Evolutionary conservation across 2,329 filamentous ascomycete species (phyloP).

Genomic region (Stagonosporopsis vannaccii): DNA sequence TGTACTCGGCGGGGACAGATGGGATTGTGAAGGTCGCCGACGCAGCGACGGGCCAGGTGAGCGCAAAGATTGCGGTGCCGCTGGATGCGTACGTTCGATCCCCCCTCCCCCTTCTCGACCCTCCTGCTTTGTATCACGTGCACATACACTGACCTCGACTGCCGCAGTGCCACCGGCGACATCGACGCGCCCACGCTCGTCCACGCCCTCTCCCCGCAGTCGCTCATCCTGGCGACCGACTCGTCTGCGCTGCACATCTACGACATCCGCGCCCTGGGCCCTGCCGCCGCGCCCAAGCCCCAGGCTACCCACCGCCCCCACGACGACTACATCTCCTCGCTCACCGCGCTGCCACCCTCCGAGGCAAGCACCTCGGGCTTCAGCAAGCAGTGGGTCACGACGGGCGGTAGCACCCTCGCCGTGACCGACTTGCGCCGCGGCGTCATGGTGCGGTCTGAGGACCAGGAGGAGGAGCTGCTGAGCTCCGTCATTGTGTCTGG

Average conservation of each 20-base stretch:
- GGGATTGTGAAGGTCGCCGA: conserved; percentile 69
- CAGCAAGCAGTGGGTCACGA: conserved; percentile 94
- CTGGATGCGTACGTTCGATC: conserved; percentile 43
- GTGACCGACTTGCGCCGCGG: conserved; percentile 88
- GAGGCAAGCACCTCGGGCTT: conserved; percentile 85
- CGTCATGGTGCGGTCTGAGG: conserved; percentile 86
- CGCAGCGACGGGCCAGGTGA: conserved; percentile 69
- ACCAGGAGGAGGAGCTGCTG: conserved; percentile 94
- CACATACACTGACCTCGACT: not conserved
- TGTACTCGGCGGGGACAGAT: conserved; percentile 68
- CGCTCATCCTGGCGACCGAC: conserved; percentile 87
- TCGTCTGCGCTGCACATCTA: conserved; percentile 87
- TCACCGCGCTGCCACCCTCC: conserved; percentile 82
- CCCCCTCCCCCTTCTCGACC: not conserved
- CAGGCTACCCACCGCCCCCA: conserved; percentile 86
- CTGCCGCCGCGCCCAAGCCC: conserved; percentile 61
- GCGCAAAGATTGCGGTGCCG: conserved; percentile 83
- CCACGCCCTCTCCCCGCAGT: conserved; percentile 85
- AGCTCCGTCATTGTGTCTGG: conserved; percentile 80
- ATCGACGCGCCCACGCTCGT: conserved; percentile 81
- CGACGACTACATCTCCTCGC: conserved; percentile 88
- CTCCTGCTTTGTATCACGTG: not conserved
- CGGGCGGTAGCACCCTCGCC: conserved; percentile 87
- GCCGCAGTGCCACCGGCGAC: conserved; percentile 51
- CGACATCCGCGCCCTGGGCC: conserved; percentile 71